Evolutionary conservation across 345 rosid species (phyloP), one percentile per base, ranked within the genome.

Genomic region (Erodium maritimum): DNA sequence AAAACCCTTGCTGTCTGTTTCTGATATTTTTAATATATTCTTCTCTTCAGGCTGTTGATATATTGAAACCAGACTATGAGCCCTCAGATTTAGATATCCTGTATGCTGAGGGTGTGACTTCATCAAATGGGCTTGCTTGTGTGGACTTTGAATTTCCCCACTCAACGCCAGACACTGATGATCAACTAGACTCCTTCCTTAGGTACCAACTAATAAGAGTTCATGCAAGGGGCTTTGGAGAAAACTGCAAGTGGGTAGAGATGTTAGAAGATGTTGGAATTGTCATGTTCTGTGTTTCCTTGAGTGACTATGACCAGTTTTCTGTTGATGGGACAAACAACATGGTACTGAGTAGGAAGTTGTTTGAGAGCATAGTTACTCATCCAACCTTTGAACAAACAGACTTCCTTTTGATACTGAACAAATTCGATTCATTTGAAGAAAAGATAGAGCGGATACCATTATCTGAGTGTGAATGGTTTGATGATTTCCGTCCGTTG

Each of bases 191-290:
- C 33, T 74, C 88, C 68, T 55, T 84, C 60, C 85, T 93, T 77
- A 93, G 99, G 81, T 93, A 89, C 77, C 97, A 93, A 75, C 76
- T 93, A 66, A 87, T 93, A 23, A 80, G 99, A 69, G 81, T 89
- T 23, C 91, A 82, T 10, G 79, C 96, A 0, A 76, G 90, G 65
- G 96, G 99, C 64, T 83, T 87, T 2, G 94, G 95, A 9, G 99
- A 85, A 69, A 89, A 85, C 75, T 93, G 95, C 77, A 87, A 87
- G 65, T 93, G 97, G 97, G 82, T 93, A 17, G 96, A 93, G 71
- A 89, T 90, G 97, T 94, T 94, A 53, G 99, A 94, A 78, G 99
- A 94, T 59, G 79, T 90, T 22, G 97, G 99, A 46, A 80, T 94
- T 76, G 86, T 90, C 71, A 78, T 85, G 42, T 94, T 94, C 61